Base-by-base conservation (phyloP, 257 asterid genomes). In the Plantago elongata region DNA sequence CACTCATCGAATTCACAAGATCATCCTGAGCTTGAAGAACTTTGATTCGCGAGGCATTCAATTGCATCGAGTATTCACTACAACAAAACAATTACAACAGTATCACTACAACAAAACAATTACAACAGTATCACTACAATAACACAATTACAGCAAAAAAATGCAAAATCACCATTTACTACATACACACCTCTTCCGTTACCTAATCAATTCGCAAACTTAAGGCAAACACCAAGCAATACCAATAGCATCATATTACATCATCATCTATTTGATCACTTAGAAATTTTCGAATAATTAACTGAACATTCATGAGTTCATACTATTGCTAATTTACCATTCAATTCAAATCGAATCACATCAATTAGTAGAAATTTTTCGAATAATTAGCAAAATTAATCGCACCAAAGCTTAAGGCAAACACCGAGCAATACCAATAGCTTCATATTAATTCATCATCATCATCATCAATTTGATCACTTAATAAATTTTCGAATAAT, bases 21-120 rank as follows among this genome's bases (percentile, higher is more conserved):
- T 87, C 94, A 77, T 87, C 94, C 70, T 84, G 94, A 46, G 93
- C 90, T 79, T 87, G 94, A 69, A 84, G 94, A 67, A 87, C 94
- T 74, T 84, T 80, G 78, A 87, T 75, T 51, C 95, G 90, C 51
- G 94, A 87, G 65, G 90, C 88, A 77, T 87, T 87, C 71, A 87
- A 84, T 62, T 87, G 95, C 95, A 87, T 84, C 3, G 95, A 87
- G 77, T 87, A 87, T 74, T 84, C 95, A 62, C 95, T 87, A 54
- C 74, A 75, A 69, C 72, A 74, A 60, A 27, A 51, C 54, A 69
- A 47, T 56, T 58, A 59, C 48, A 64, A 15, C 54, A 50, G 11
- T 57, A 67, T 7, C n/a, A 55, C 72, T 65, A 72, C 57, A 73
- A 69, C 73, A 74, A 60, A 27, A 51, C 57, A 69, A 50, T 55